These are phyloP conservation scores for Centaurea solstitialis DNA, from an alignment of 129 eudicot species.

Conservation along the genomic window DNA sequence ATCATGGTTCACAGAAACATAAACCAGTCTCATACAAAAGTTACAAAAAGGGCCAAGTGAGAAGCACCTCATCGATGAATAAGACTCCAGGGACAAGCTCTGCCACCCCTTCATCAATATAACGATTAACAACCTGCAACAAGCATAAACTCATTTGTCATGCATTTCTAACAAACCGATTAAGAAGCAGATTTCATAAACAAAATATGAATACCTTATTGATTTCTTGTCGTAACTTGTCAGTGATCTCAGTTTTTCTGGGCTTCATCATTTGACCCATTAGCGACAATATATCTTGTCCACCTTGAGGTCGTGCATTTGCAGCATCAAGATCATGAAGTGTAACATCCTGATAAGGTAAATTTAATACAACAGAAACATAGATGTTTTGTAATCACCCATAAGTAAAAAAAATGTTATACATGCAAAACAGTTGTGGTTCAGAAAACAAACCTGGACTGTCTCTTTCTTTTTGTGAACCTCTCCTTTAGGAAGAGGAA, in stretches of 20 bases:
- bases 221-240: constrained; percentile 92
- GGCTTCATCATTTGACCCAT: constrained; percentile 99
- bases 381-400: background rate
- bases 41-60: background rate
- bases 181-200: background rate
- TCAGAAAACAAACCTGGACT: constrained; percentile 69
- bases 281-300: constrained; percentile 93
- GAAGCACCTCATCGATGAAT: constrained; percentile 85
- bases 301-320: constrained; percentile 99
- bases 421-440: background rate
- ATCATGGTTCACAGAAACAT: background rate
- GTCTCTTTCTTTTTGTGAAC: constrained; percentile 99
- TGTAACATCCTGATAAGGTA: constrained; percentile 77
- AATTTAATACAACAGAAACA: background rate
- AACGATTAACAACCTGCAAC: constrained; percentile 90
- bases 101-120: constrained; percentile 96
- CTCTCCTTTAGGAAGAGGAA: constrained; percentile 98
- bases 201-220: constrained; percentile 58
- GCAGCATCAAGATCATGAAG: constrained; percentile 99
- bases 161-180: background rate
- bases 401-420: background rate
- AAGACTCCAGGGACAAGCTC: constrained; percentile 99
- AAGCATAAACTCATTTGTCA: constrained; percentile 6
- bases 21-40: background rate
- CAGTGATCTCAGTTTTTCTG: constrained; percentile 94